Base-by-base conservation (phyloP, 2,329 filamentous ascomycete genomes). In the Chrysoporthe deuterocubensis region DNA sequence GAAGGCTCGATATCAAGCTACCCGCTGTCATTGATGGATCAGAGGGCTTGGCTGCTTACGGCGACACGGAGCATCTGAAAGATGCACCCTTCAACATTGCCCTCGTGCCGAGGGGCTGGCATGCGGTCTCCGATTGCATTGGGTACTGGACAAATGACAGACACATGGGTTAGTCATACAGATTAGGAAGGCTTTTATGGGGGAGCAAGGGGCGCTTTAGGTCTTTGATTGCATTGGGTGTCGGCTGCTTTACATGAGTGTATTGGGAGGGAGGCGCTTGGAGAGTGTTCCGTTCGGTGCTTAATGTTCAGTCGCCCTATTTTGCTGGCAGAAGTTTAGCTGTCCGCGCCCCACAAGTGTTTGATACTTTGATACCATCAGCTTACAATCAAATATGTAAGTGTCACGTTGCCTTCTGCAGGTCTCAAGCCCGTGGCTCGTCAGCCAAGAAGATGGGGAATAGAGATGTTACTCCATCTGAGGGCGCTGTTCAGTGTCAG, bases 71-170 rank as follows among this genome's bases (percentile, higher is more conserved):
- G 0, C 56, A 11, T 26, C 54, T 66, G 1, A 9, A 6, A 7
- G 60, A 63, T 18, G 59, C 64, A 3, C 67, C 67, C 1, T 66
- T 69, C 26, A 50, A 11, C 5, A 44, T 44, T 11, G 46, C 16
- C 18, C 40, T 66, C 16, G 67, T 69, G 40, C 64, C 64, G 13
- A 50, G n/a, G 7, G 59, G 64, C 6, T 66, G 60, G 64, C 67
- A 66, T 50, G 58, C 21, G 32, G 1, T 16, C 4, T 14, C 8
- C 6, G 6, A 32, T 14, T 65, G 21, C 13, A 6, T 9, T 4
- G 37, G 52, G 13, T 37, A 37, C 32, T 48, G 26, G 3, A 6
- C 14, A 21, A 16, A n/a, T 21, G 9, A 48, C n/a, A 1, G 16
- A 7, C 32, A 32, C 37, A 26, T 8, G 48, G 46, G 46, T 26